Evolutionary conservation across 108 stramenopile species (phyloP), one percentile per base, ranked within the genome.

Genomic region (Fragilariopsis cylindrus): DNA sequence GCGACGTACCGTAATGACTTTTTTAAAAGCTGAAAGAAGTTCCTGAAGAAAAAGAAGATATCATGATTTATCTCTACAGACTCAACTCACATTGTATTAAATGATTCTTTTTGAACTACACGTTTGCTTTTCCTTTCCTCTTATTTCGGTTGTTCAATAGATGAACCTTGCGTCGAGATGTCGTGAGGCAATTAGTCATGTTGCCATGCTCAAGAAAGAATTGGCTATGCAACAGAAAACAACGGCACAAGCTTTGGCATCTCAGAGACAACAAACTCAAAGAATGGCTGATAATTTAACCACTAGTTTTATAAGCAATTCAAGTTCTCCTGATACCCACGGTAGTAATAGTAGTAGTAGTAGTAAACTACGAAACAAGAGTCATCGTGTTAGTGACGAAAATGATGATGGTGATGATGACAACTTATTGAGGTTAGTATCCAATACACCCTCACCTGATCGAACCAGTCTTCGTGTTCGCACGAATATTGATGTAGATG

Each of bases 161-260:
- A 93, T 90, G 88, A 89, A 88, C 66, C 70, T 93, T 56, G 89
- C 92, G 52, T 86, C 89, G 19, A 82, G 86, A 48, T 90, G 87
- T 79, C 87, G 90, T 4, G 87, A 89, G 69, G 88, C 90, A 13
- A 89, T 93, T 21, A 79, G 74, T 48, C 85, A 90, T 64, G 86
- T 88, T 5, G 86, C 85, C 21, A 71, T 80, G 67, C 78, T 92
- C 45, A 88, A 90, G 70, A 81, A 81, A 62, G 88, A 92, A 70
- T 30, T 92, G 52, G 75, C 74, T 7, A 60, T 81, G 69, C 84
- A 89, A 68, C 82, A 93, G 80, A 79, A 82, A 53, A 67, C 73
- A 56, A 71, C 84, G 46, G 72, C 62, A n/a, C 82, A 85, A 71
- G 81, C 84, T 9, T 65, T 74, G 58, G 74, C 75, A 40, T 78